These are phyloP conservation scores for Fragaria ananassa DNA, from an alignment of 306 rosid genomes.

Conservation along the genomic window DNA sequence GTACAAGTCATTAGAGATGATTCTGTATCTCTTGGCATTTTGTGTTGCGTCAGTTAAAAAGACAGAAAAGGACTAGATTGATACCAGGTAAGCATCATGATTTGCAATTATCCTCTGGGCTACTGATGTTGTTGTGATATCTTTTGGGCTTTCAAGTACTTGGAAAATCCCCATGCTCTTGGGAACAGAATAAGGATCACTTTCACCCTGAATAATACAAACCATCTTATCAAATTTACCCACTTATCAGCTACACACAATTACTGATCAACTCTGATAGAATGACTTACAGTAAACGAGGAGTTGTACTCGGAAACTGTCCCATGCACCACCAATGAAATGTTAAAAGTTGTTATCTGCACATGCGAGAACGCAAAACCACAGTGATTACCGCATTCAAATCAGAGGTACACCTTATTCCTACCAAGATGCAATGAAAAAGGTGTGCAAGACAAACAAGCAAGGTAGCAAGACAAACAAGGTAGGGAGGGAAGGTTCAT, in stretches of 20 bases:
- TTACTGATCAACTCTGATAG: constrained; percentile 7
- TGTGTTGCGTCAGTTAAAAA: neutral
- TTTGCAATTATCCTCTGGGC: constrained; percentile 90
- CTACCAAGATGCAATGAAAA: neutral
- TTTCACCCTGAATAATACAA: constrained; percentile 49
- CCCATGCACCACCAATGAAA: constrained; percentile 79
- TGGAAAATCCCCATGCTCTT: constrained; percentile 80
- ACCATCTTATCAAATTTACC: constrained; percentile 14
- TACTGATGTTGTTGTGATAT: constrained; percentile 68
- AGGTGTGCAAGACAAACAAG: neutral
- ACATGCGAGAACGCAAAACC: constrained; percentile 21
- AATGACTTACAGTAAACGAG: constrained; percentile 44
- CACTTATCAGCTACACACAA: neutral
- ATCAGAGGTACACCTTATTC: neutral
- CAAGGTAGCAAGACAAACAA: neutral
- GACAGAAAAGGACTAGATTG: constrained; percentile 5
- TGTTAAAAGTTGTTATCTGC: constrained; percentile 94
- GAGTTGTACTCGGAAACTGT: constrained; percentile 70
- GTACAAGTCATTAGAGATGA: neutral
- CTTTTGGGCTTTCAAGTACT: constrained; percentile 83
- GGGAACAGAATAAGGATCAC: constrained; percentile 75
- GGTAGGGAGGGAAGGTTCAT: neutral
- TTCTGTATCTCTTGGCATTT: neutral
- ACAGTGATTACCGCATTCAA: neutral
- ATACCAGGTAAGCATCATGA: constrained; percentile 86